Base-by-base conservation (phyloP, 2,329 filamentous ascomycete species). In the Acrodontium crateriforme region DNA sequence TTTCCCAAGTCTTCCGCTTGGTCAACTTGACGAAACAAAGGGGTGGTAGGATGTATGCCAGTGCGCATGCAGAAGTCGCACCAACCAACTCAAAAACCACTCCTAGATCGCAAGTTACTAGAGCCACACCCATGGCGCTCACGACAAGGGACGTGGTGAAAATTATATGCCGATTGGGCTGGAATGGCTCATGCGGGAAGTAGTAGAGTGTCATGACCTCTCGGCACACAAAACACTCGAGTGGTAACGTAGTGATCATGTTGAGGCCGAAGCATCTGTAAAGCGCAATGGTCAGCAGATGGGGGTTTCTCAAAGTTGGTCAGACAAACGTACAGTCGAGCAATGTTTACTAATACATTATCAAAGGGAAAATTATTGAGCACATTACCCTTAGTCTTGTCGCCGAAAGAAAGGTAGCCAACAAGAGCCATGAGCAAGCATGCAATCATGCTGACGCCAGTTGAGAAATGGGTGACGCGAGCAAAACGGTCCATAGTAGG, bases 151-250 rank as follows among this genome's bases (percentile, higher is more conserved):
- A 46, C 2, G 83, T 84, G 40, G 79, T 92, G 53, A 95, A 79
- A 34, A 91, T 70, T 24, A 98, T 57, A 55, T 98, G 89, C 23
- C 84, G 73, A 38, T 76, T 76, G 44, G 83, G 72, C 52, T 84
- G 76, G 60, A 85, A 92, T 0, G 79, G 78, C 41, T 82, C 69
- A 32, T 68, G 60, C 2, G 71, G 67, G 40, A 74, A 78, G 53
- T 69, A 78, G 50, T 92, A 94, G 38, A 82, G 84, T 42, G 82
- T 71, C 81, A 94, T 92, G 38, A 94, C 85, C 56, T 94, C 89
- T 47, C 89, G 74, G 56, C 89, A 98, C 30, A 98, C 89, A 54
- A 98, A 98, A 10, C 84, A 85, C 63, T 98, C 89, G 35, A 98
- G 75, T 0, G 89, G 89, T 18, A 98, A 65, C 2, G 89, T 95